These are phyloP conservation scores for Puccinia polysora DNA, from an alignment of 1,284 basidiomycete genomes.

Conservation along the genomic window DNA sequence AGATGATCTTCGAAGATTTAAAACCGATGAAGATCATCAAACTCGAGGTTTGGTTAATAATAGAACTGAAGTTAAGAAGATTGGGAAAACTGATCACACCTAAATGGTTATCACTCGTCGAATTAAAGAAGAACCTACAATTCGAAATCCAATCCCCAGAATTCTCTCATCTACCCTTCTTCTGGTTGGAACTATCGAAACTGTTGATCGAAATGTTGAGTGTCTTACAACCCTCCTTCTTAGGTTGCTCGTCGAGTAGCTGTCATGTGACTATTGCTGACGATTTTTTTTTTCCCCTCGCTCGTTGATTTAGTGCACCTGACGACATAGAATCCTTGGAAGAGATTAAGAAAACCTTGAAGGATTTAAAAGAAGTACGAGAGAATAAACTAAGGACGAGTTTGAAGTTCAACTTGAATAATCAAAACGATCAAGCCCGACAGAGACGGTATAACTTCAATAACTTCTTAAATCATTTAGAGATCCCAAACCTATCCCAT, in stretches of 20 bases:
- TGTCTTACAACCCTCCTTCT: not conserved
- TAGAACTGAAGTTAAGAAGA: slow-evolving; percentile 12
- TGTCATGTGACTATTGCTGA: not conserved
- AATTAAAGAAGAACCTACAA: slow-evolving; percentile 1
- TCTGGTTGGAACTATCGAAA: slow-evolving; percentile 20
- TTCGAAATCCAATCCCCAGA: not conserved
- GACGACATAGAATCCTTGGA: slow-evolving; percentile 17
- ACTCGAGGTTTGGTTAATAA: slow-evolving; percentile 5
- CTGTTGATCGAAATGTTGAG: slow-evolving; percentile 24
- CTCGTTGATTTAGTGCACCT: slow-evolving; percentile 1
- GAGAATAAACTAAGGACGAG: slow-evolving; percentile 10
- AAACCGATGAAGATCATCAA: not conserved
- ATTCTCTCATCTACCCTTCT: slow-evolving; percentile 14
- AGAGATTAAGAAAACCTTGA: slow-evolving; percentile 15
- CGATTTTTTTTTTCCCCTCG: not conserved
- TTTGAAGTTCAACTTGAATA: slow-evolving; percentile 12
- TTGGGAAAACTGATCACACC: slow-evolving; percentile 10
- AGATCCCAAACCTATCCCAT: slow-evolving; percentile 15
- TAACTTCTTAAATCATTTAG: slow-evolving; percentile 11
- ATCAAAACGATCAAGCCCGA: not conserved
- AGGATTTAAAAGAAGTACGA: slow-evolving; percentile 16
- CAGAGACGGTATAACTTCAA: slow-evolving; percentile 9
- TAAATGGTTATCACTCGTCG: not conserved
- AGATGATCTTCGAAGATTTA: slow-evolving; percentile 8
- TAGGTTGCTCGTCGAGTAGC: not conserved